Base-by-base conservation (phyloP, 106 monocot species). In the Posidonia australis region DNA sequence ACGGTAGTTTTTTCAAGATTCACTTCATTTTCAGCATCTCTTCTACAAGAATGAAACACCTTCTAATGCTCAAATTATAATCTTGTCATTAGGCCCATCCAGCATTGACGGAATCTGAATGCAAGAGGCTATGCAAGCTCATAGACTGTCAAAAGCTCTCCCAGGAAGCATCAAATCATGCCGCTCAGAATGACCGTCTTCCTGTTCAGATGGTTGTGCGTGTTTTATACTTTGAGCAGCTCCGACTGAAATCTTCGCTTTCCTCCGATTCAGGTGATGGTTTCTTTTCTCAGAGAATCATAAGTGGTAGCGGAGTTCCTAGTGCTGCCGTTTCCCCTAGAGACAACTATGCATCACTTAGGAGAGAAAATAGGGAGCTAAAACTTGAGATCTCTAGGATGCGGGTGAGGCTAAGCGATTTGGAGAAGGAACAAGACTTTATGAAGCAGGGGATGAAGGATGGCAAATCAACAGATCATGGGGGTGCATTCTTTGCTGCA, bases 131-230 rank as follows among this genome's bases (percentile, higher is more conserved):
- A 0, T 93, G 93, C 81, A 93, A 82, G 73, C 86, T 86, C 55
- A 80, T 89, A 31, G 79, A 89, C 77, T 93, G 88, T 71, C 80
- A 88, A 62, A 93, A 93, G 65, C 86, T 93, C 67, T 89, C 93
- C 1, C 78, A 89, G 67, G 83, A 93, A 66, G 93, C 93, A 7
- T 70, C 89, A 10, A 82, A 78, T 77, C 89, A 94, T 48, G 94
- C 89, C 5, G 89, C 94, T 17, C 89, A 94, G 74, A 94, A 94
- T 23, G 86, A 94, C 30, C 83, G 89, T 43, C 83, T 94, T 52
- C 89, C 94, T 0, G 80, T 86, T 66, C 89, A 89, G 55, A 86
- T 86, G 77, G 71, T 66, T 7, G 72, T 94, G 58, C 83, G 86
- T 0, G 78, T 89, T 44, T 83, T 93, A 58, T 89, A 93, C 89